Evolutionary conservation across 192 early-diverging fungal genomes (phyloP).

Genomic region (Backusella macrospora): DNA sequence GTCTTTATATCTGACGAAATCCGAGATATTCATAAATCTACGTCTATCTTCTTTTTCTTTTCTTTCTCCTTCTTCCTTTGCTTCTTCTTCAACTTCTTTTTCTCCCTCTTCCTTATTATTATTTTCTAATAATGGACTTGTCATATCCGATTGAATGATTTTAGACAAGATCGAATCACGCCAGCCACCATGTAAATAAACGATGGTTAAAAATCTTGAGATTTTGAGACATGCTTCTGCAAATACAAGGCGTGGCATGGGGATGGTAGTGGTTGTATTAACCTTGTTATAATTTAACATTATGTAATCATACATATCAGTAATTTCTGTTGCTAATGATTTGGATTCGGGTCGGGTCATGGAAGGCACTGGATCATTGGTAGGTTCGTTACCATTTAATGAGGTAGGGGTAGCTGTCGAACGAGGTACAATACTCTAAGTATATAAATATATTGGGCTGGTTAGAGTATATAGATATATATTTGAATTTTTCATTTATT

Average conservation of each 20-base stretch:
- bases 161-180: conserved; percentile 38
- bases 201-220: conserved; percentile 60
- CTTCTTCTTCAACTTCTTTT: too few relatives aligned
- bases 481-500: neutral
- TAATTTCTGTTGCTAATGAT: conserved; percentile 55
- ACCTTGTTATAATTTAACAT: conserved; percentile 65
- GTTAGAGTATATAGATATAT: neutral
- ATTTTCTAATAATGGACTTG: neutral
- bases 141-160: conserved; percentile 36
- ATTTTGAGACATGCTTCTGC: conserved; percentile 70
- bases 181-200: conserved; percentile 46
- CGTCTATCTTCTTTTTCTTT: too few relatives aligned
- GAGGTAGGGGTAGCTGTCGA: neutral
- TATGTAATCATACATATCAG: conserved; percentile 70
- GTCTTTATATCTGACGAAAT: conserved; percentile 29
- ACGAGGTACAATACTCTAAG: conserved; percentile 5
- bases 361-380: neutral
- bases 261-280: conserved; percentile 41
- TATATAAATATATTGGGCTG: neutral
- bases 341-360: neutral
- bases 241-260: conserved; percentile 61
- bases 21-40: neutral
- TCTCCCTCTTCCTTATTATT: too few relatives aligned
- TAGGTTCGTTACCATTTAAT: neutral
- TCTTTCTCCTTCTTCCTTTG: too few relatives aligned